Base-by-base conservation (phyloP, 352 stramenopile species). In the Phytopythium kandeliae region DNA sequence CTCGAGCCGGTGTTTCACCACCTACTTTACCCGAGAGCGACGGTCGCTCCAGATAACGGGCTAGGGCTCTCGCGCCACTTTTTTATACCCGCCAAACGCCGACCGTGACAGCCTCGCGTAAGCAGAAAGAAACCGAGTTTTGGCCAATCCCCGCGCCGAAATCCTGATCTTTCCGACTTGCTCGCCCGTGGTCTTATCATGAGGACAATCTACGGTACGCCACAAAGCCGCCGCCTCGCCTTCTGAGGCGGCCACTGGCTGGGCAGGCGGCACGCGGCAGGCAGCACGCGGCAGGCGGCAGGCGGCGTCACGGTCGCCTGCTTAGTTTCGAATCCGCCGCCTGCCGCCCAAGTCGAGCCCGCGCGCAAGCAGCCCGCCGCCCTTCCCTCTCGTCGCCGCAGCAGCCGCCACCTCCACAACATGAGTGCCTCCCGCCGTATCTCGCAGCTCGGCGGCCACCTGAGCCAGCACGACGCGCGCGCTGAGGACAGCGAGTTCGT, bases 371-470 rank as follows among this genome's bases (percentile, higher is more conserved):
- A 17, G 36, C 54, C n/a, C 45, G 13, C 16, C 9, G 4, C 15
- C 21, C 51, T 38, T 33, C 40, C 5, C 26, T 11, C 12, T 45
- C 25, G 30, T 12, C 28, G 11, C 21, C 40, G 21, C 4, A 21
- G 21, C 24, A 31, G 21, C 19, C 37, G 11, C 43, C 38, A 54
- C 19, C 24, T 10, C 9, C 28, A 9, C 28, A 31, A 4, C 28
- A 90, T 88, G 76, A 87, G 74, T 66, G 62, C 72, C 54, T 72
- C 74, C 51, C 70, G 80, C 59, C 82, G 82, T 51, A 85, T 93
- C 63, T 75, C 65, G 63, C 75, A 90, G 48, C 75, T 93, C 58
- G 69, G 74, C 57, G 71, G 64, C 58, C 78, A 91, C 54, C 47
- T 92, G 49, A 80, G 71, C 58, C 70, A 77, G 45, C 65, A 80